Base-by-base conservation (phyloP, 2,329 filamentous ascomycete genomes). In the Cylindrodendrum hubeiense region DNA sequence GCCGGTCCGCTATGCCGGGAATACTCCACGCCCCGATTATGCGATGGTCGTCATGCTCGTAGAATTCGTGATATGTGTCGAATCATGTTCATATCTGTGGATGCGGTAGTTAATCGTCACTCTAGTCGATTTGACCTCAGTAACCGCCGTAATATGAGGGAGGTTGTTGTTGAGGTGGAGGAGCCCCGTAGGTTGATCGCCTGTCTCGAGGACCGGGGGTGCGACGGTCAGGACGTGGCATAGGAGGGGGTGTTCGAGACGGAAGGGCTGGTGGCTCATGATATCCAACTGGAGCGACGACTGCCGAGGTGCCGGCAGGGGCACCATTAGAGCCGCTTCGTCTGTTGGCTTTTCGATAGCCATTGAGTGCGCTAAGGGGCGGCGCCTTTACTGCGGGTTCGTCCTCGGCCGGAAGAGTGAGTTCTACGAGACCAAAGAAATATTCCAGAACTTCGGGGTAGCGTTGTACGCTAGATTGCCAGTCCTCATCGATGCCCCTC, bases 371-470 rank as follows among this genome's bases (percentile, higher is more conserved):
- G 70, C 85, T 87, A 66, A 91, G 77, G 4, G 88, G 88, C 33
- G 89, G 89, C 62, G 90, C 85, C 71, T 86, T 87, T 37, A 91
- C 87, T 17, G 81, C 80, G 2, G 84, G 79, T 43, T 90, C 89
- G 58, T 89, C 83, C 62, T 93, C 90, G 43, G 80, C 80, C 0
- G 92, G 92, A 5, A 93, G 79, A 22, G 83, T 86, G 63, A 94
- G 77, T 59, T 90, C 87, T 37, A 94, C 90, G 39, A 94, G 82
- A 64, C 88, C 85, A 79, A 91, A 95, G 76, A 92, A 95, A 79
- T 95, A 94, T 78, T 94, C 90, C 59, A 95, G 83, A n/a, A 95
- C 90, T 76, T 94, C 91, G 5, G 92, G 93, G 72, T 95, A 95
- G 59, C 90, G 86, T 72, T 93, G 87, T 41, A 94, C 92, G 51